Percentiles rank a stretch among this genome's conserved stretches.
phyloP scores from a whole-genome alignment of 202 grass and related monocot species.

The Elaeis oleifera region DNA sequence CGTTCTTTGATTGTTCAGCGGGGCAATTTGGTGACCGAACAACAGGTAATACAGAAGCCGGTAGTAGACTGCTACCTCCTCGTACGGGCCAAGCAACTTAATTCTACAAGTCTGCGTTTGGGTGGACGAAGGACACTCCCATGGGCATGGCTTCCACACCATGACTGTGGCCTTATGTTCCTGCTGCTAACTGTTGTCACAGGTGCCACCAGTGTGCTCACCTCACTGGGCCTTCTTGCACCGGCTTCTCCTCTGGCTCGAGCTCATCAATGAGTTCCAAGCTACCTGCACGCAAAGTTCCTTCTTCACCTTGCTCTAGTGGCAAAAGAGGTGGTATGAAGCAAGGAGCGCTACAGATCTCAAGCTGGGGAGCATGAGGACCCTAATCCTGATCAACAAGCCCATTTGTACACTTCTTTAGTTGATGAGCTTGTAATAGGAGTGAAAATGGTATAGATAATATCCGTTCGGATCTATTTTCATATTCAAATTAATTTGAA shows the following conservation, averaged over 20 bases:
- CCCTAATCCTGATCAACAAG: conserved; percentile 48
- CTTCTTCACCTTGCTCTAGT: conserved; percentile 35
- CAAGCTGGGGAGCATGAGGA: conserved; percentile 32
- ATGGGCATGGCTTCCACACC: conserved; percentile 1
- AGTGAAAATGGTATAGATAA: too few species aligned
- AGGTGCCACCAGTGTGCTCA: conserved; percentile 35
- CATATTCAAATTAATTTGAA: too few species aligned
- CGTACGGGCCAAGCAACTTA: too few species aligned
- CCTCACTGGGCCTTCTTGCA: conserved; percentile 33
- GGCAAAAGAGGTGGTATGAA: conserved; percentile 10
- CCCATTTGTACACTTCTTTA: conserved; percentile 31
- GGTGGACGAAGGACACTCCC: too few species aligned
- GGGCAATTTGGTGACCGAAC: too few species aligned
- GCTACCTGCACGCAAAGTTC: conserved; percentile 46
- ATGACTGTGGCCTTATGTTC: conserved; percentile 60
- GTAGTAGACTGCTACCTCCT: too few species aligned
- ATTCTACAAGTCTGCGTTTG: too few species aligned
- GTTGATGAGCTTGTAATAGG: conserved; percentile 46
- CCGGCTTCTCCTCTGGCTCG: conserved; percentile 36
- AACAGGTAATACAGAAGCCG: too few species aligned
- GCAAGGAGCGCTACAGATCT: conserved; percentile 3
- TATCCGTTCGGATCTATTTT: too few species aligned
- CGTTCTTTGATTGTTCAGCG: too few species aligned
- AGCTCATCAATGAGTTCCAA: conserved; percentile 40
- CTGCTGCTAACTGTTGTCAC: conserved; percentile 47